Evolutionary conservation across 768 basidiomycete genomes (phyloP).

Genomic region (Lyophyllum shimeji): DNA sequence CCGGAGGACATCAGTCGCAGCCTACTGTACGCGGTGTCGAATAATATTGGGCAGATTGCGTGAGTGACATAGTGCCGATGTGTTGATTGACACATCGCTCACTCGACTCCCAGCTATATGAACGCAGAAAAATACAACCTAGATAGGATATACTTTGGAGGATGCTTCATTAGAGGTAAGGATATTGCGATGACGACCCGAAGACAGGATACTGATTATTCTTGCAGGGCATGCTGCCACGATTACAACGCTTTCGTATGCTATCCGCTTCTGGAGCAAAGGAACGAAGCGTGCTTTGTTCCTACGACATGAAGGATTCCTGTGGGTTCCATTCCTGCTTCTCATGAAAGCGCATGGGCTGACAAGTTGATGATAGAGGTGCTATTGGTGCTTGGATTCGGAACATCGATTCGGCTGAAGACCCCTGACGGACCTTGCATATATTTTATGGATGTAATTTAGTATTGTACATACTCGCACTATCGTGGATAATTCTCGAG

Average conservation of each 20-base stretch:
- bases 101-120: conserved; percentile 73
- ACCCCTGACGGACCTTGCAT: conserved; percentile 3
- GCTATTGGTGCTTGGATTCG: conserved; percentile 98
- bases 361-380: conserved; percentile 51
- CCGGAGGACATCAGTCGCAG: conserved; percentile 95
- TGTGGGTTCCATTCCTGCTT: conserved; percentile 55
- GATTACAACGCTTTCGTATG: conserved; percentile 96
- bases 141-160: conserved; percentile 97
- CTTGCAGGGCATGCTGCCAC: conserved; percentile 89
- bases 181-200: conserved; percentile 8
- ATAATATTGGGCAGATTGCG: conserved; percentile 99
- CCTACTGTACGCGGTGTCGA: conserved; percentile 93
- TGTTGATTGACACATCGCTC: conserved; percentile 4
- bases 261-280: conserved; percentile 99
- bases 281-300: conserved; percentile 96
- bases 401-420: conserved; percentile 69
- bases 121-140: conserved; percentile 98
- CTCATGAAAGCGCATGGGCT: conserved; percentile 11
- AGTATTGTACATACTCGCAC: conserved; percentile 7
- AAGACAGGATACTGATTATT: conserved; percentile 10
- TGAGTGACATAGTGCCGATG: conserved; percentile 44
- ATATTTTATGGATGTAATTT: conserved; percentile 14
- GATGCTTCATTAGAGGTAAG: conserved; percentile 96
- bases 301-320: conserved; percentile 95
- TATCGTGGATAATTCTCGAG: conserved; percentile 13